These are phyloP conservation scores for Sugiyamaella paludigena DNA, from an alignment of 1,139 yeast species.

Conservation along the genomic window DNA sequence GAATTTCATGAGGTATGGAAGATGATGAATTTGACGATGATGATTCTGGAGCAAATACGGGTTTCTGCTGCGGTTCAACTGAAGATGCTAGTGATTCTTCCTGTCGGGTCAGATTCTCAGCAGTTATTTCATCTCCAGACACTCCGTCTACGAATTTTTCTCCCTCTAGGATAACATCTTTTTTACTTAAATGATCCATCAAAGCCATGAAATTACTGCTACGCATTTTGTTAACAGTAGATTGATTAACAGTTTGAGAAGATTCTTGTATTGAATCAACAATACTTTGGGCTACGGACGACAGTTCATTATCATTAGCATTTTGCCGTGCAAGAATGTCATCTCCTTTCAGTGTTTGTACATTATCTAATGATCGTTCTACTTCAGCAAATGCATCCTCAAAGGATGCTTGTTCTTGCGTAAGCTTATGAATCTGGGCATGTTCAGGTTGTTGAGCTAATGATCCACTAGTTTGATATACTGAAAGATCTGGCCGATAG, in stretches of 20 bases:
- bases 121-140: constrained; percentile 18
- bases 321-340: not conserved
- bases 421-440: constrained; percentile 26
- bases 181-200: constrained; percentile 39
- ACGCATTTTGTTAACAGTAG: constrained; percentile 36
- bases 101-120: constrained; percentile 9
- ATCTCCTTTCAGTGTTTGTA: constrained; percentile 1
- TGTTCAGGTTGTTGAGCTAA: constrained; percentile 29
- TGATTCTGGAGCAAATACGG: not conserved
- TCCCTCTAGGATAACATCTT: constrained; percentile 34
- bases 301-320: constrained; percentile 27
- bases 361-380: constrained; percentile 19
- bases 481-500: constrained; percentile 5
- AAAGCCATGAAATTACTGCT: constrained; percentile 41
- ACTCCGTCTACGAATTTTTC: constrained; percentile 34
- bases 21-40: not conserved
- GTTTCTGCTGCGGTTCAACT: not conserved
- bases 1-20: constrained; percentile 12
- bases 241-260: constrained; percentile 5
- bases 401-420: constrained; percentile 27
- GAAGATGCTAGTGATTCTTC: not conserved
- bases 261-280: constrained; percentile 21
- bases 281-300: constrained; percentile 35
- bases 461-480: constrained; percentile 15
- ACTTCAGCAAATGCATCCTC: constrained; percentile 32